Evolutionary conservation across 2,329 filamentous ascomycete genomes (phyloP).

Genomic region (Aspergillus sp.): DNA sequence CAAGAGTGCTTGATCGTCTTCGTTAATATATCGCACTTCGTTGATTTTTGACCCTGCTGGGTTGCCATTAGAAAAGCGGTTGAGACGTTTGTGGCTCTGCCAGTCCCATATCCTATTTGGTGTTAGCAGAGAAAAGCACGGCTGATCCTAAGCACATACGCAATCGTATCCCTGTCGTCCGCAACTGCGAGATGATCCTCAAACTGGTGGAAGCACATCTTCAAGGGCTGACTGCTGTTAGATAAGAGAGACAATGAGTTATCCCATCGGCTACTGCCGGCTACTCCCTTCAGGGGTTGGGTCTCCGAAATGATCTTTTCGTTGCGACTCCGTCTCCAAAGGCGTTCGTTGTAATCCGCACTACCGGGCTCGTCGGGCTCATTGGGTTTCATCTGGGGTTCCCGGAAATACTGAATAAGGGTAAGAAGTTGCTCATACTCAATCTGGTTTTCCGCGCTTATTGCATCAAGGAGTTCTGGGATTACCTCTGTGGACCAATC

Average conservation of each 20-base stretch:
- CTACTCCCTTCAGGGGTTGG: conserved; percentile 87
- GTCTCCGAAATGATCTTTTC: conserved; percentile 90
- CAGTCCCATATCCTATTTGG: conserved; percentile 79
- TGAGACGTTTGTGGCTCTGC: conserved; percentile 72
- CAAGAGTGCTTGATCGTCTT: conserved; percentile 91
- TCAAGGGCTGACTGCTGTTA: conserved; percentile 84
- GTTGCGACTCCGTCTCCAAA: conserved; percentile 91
- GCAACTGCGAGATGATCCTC: conserved; percentile 93
- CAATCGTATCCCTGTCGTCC: conserved; percentile 87
- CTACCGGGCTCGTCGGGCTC: conserved; percentile 96
- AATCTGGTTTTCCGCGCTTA: conserved; percentile 13
- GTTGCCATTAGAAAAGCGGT: conserved; percentile 91
- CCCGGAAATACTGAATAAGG: conserved; percentile 74
- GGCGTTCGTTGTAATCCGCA: conserved; percentile 89
- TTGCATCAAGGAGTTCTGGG: conserved; percentile 19
- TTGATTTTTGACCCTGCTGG: conserved; percentile 88
- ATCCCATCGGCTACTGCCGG: conserved; percentile 84
- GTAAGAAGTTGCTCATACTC: conserved; percentile 31
- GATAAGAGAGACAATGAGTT: conserved; percentile 79
- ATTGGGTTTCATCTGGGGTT: conserved; percentile 95
- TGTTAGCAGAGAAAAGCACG: conserved; percentile 5
- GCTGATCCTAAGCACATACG: conserved; percentile 38
- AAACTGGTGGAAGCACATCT: conserved; percentile 97
- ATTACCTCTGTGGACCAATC: conserved; percentile 85
- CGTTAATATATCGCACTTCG: conserved; percentile 95